A percentile compares a stretch with the other conserved stretches of the same genome.
Conservation (phyloP, 73 alveolate genomes). For the Effrenium voratum region DNA sequence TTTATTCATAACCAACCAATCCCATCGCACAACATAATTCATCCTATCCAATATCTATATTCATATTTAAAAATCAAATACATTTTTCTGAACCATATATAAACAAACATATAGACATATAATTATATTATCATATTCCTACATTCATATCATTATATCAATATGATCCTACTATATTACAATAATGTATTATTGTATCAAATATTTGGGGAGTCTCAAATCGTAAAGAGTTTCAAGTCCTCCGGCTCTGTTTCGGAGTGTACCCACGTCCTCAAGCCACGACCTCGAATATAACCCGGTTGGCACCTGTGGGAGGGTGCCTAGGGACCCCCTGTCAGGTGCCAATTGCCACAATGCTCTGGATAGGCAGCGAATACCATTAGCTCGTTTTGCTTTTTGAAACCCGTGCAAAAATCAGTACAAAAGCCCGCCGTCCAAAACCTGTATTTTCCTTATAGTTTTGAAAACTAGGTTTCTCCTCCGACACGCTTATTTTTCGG, state of each 20-base stretch:
- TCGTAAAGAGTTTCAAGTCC: neutral
- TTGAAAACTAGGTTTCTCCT: no score
- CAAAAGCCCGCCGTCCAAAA: no score
- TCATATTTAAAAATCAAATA: neutral
- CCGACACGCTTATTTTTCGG: no score
- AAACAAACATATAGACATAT: neutral
- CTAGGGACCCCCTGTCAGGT: no score
- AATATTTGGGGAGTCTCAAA: neutral
- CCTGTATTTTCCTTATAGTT: no score
- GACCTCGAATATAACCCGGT: neutral
- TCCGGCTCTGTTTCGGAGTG: neutral
- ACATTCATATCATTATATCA: neutral
- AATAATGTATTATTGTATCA: neutral
- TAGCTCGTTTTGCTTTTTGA: no score
- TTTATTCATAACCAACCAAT: neutral
- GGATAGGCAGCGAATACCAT: no score
- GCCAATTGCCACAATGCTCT: no score
- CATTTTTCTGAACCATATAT: neutral
- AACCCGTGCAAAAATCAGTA: no score
- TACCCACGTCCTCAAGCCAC: constrained; percentile 20
- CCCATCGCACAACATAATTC: no score
- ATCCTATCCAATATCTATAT: no score
- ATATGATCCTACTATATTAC: neutral
- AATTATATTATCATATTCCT: neutral
- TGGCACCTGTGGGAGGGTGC: no score